Evolutionary conservation across 345 rosid genomes (phyloP), one percentile per base, ranked within the genome.

Genomic region (Kernera saxatilis): DNA sequence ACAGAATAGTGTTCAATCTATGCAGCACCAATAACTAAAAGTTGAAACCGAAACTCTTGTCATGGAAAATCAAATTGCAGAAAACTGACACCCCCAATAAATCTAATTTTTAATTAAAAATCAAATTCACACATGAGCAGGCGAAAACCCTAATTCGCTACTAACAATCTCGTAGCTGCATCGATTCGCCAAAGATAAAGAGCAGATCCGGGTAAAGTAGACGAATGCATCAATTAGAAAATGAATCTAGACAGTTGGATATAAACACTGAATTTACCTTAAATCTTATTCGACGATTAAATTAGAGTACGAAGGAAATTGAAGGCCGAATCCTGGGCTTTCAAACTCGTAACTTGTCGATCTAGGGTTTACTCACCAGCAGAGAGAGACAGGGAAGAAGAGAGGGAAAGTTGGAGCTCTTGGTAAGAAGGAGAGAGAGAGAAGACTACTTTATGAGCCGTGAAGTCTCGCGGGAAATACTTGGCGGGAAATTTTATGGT

Each of bases 401-500:
- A 51, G 41, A 39, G 56, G 3, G 48, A 71, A 59, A 46, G 23
- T 22, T 57, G 37, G 49, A 15, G 39, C 15, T n/a, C n/a, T 9
- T 0, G 12, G 27, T 25, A 21, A 13, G 32, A 13, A 37, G 23
- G 7, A 39, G n/a, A 32, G 8, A 54, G 22, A 9, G 27, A 33
- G 35, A 48, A 13, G 46, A 26, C 13, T 44, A n/a, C 26, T 57
- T 66, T 66, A 46, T 37, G 17, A 36, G 67, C 15, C 27, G 15
- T n/a, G 5, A 27, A n/a, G 60, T 7, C 30, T 22, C 61, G 73
- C 78, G 73, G 78, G 55, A 67, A 48, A 23, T 13, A 40, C 62
- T 14, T 67, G 55, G 73, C 73, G 78, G 72, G 78, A 67, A 18
- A 1, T 35, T n/a, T n/a, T n/a, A n/a, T n/a, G n/a, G n/a, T n/a